These are phyloP conservation scores for Eucalyptus regnans DNA, from an alignment of 345 rosid species.

Conservation along the genomic window DNA sequence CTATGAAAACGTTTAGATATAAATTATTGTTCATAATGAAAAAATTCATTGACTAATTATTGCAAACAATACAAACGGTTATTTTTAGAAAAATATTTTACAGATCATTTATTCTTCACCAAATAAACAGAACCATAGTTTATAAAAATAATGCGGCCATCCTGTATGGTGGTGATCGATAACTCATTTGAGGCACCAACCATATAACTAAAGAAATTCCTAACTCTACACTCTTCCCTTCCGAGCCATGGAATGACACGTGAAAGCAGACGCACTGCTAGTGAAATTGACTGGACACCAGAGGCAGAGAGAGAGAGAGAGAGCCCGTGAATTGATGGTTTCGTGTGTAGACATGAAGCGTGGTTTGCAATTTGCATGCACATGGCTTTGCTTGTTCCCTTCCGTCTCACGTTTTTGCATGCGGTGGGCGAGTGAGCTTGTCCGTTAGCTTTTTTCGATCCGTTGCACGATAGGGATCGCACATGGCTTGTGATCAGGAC, in stretches of 20 bases:
- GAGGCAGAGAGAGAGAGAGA: not conserved
- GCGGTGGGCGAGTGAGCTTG: not conserved
- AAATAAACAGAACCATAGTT: not conserved
- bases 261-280: not conserved
- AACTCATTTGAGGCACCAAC: not conserved
- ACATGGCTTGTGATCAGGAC: not conserved
- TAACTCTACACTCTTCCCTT: not conserved
- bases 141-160: not conserved
- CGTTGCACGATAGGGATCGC: not conserved
- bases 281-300: not conserved
- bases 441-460: not conserved
- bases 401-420: not conserved
- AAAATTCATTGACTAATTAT: fast-evolving
- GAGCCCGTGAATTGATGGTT: not conserved
- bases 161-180: not conserved
- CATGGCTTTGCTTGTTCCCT: not conserved
- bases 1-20: fast-evolving
- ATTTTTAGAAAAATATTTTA: too few species aligned
- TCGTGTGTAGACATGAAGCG: fast-evolving
- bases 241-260: not conserved
- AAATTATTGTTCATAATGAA: too few species aligned
- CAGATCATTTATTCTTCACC: fast-evolving
- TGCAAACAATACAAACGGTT: fast-evolving
- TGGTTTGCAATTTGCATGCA: not conserved
- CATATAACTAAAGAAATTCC: not conserved